Evolutionary conservation across 2,329 filamentous ascomycete genomes (phyloP).

Genomic region (Fonsecaea erecta): DNA sequence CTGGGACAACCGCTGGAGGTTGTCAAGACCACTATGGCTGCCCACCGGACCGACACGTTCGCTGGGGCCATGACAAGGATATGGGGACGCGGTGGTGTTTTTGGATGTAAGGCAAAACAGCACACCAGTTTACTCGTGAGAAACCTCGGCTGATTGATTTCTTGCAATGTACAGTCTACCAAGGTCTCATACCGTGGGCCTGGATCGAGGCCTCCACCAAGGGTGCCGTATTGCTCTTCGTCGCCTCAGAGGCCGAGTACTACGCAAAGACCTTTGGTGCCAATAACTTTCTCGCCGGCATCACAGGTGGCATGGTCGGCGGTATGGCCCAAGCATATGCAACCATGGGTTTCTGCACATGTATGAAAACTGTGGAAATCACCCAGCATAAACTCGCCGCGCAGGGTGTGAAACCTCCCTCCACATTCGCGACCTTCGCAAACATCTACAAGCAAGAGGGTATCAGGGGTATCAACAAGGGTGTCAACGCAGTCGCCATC

Average conservation of each 20-base stretch:
- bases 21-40: constrained; percentile 99
- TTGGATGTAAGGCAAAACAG: constrained; percentile 80
- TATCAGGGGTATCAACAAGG: constrained; percentile 94
- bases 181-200: constrained; percentile 98
- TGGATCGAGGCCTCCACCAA: constrained; percentile 99
- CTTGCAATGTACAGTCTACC: constrained; percentile 73
- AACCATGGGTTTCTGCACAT: constrained; percentile 99
- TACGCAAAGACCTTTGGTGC: constrained; percentile 84
- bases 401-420: constrained; percentile 78
- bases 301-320: constrained; percentile 86
- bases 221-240: constrained; percentile 97
- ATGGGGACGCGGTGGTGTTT: constrained; percentile 89
- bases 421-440: constrained; percentile 94
- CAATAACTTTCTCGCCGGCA: constrained; percentile 84
- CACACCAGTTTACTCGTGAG: constrained; percentile 28
- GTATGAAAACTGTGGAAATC: constrained; percentile 99
- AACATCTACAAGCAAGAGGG: constrained; percentile 95
- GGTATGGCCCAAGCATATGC: constrained; percentile 98
- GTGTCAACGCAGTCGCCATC: constrained; percentile 97
- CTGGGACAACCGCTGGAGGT: constrained; percentile 90
- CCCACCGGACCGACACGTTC: constrained; percentile 90
- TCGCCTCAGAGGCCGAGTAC: constrained; percentile 97
- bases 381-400: constrained; percentile 96
- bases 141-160: constrained; percentile 27
- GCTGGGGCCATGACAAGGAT: constrained; percentile 78